Evolutionary conservation across 1,284 basidiomycete species (phyloP).

Genomic region (Apiotrichum gamsii): DNA sequence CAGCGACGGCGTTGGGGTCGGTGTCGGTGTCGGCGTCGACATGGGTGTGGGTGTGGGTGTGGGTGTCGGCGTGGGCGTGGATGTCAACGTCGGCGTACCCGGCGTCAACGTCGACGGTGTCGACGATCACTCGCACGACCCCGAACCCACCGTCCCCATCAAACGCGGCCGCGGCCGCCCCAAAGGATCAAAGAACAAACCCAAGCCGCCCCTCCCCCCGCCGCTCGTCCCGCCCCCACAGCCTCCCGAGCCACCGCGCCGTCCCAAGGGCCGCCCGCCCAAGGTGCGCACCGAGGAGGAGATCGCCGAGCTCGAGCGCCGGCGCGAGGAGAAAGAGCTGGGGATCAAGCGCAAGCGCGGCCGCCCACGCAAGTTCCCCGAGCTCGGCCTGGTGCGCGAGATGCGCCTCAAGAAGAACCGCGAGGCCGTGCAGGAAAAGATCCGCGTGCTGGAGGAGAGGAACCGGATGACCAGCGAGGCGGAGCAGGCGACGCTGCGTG

Average conservation of each 20-base stretch:
- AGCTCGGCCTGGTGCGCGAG: slow-evolving; percentile 37
- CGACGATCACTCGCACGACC: no score
- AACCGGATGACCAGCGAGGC: no score
- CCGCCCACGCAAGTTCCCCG: slow-evolving; percentile 40
- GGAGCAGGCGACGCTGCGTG: no score
- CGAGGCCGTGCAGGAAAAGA: slow-evolving; percentile 28
- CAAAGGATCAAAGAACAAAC: slow-evolving; percentile 42
- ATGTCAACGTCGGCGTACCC: no score
- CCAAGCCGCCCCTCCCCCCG: slow-evolving; percentile 16
- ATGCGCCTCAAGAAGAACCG: slow-evolving; percentile 44
- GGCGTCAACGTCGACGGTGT: no score
- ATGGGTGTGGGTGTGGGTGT: no score
- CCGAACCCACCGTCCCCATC: neutral
- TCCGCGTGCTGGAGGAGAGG: slow-evolving; percentile 21
- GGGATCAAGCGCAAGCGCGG: slow-evolving; percentile 36
- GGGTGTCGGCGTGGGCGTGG: no score
- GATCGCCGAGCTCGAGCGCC: slow-evolving; percentile 26
- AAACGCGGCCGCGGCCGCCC: slow-evolving; percentile 39
- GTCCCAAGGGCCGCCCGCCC: slow-evolving; percentile 33
- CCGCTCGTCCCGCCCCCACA: slow-evolving; percentile 7
- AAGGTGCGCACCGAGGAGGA: slow-evolving; percentile 34
- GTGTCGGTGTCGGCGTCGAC: no score
- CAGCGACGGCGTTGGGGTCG: no score
- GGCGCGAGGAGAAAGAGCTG: slow-evolving; percentile 26
- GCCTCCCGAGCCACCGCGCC: slow-evolving; percentile 2